Evolutionary conservation across 768 basidiomycete species (phyloP).

Genomic region (Lactarius hatsudake): DNA sequence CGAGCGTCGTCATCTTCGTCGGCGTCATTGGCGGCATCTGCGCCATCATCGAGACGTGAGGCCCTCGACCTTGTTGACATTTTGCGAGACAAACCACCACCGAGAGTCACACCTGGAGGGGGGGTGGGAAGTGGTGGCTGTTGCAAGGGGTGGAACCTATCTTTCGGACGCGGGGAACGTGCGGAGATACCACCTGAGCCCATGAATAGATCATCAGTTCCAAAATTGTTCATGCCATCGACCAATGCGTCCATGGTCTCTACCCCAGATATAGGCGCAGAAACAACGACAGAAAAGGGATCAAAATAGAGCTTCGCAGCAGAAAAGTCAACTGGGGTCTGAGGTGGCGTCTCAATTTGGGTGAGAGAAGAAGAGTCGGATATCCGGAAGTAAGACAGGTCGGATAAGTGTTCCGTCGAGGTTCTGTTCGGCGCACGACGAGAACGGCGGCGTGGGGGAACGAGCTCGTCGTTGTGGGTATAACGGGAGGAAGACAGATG

Average conservation of each 20-base stretch:
- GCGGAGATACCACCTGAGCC: constrained; percentile 40
- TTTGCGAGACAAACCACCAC: constrained; percentile 38
- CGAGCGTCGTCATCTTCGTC: constrained; percentile 20
- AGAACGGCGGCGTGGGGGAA: constrained; percentile 20
- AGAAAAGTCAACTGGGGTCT: constrained; percentile 58
- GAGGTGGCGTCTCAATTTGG: constrained; percentile 68
- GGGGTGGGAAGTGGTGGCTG: constrained; percentile 83
- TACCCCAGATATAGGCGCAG: constrained; percentile 74
- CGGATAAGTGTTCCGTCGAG: constrained; percentile 13
- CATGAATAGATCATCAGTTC: constrained; percentile 53
- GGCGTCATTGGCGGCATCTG: constrained; percentile 47
- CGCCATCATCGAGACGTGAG: constrained; percentile 48
- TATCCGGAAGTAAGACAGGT: constrained; percentile 40
- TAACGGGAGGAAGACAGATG: constrained; percentile 7
- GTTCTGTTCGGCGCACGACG: constrained; percentile 18
- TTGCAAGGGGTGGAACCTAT: constrained; percentile 65
- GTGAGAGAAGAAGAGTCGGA: constrained; percentile 65
- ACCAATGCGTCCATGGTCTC: constrained; percentile 88
- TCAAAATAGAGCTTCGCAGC: constrained; percentile 32
- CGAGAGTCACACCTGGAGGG: constrained; percentile 74
- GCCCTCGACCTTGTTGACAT: constrained; percentile 29
- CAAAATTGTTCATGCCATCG: constrained; percentile 79
- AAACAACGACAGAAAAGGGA: constrained; percentile 55
- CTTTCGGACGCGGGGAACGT: constrained; percentile 53
- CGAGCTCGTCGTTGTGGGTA: constrained; percentile 13